Base-by-base conservation (phyloP, 768 basidiomycete genomes). In the Hydnomerulius pinastri region DNA sequence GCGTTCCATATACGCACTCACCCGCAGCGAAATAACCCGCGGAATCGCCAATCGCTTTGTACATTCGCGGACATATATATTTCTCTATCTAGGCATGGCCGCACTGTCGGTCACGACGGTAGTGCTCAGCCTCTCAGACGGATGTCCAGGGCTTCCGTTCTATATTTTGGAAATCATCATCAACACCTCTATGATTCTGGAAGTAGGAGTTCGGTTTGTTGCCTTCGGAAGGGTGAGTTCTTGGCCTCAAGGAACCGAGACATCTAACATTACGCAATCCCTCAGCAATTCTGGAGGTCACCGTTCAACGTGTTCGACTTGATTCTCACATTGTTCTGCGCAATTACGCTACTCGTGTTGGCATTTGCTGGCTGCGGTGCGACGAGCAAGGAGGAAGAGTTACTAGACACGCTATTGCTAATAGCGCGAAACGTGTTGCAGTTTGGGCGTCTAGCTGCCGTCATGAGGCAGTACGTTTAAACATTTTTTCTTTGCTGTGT, bases 271-370 rank as follows among this genome's bases (percentile, higher is more conserved):
- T 15, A 25, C 15, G 29, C 23, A 25, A 40, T 24, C 13, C 21
- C 17, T n/a, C 65, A 95, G 93, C 90, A 93, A 92, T 97, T 97
- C 75, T 95, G 92, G 92, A 89, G 82, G 66, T 90, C 91, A n/a
- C 85, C 86, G 10, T 93, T 92, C 73, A 98, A 98, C 65, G 73
- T 91, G 27, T 77, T 95, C 60, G 95, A 98, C 66, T 78, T 97
- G 13, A 80, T 90, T 43, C 77, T 99, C 37, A 98, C 97, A 2
- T 57, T 81, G 24, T 91, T 99, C 72, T 98, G 96, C 64, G 86
- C 83, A 4, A 66, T 98, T 50, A 99, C 97, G 6, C 73, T 99
- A 40, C 76, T 95, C 27, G 83, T 98, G 17, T 82, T 98, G 40
- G 83, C 89, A 46, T 91, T 93, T 65, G 86, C 89, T n/a, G 85